These are phyloP conservation scores for Ophioceras dolichostomum DNA, from an alignment of 2,329 filamentous ascomycete genomes.

Conservation along the genomic window DNA sequence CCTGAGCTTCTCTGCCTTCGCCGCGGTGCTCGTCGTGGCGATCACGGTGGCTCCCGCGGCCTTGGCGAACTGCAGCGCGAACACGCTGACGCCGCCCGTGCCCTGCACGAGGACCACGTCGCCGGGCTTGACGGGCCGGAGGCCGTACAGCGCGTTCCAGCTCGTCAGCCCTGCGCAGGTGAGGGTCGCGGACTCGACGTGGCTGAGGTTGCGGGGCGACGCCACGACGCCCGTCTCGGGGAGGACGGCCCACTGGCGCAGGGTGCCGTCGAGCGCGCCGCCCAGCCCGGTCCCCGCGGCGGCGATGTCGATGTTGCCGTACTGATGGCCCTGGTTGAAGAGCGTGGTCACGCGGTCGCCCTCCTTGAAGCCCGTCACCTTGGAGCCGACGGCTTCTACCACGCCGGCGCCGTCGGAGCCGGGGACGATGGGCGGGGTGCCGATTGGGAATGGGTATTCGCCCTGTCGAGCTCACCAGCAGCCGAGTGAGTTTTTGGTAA, in stretches of 20 bases:
- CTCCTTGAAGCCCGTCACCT: slow-evolving; percentile 32
- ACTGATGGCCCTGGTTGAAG: slow-evolving; percentile 45
- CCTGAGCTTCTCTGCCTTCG: slow-evolving; percentile 36
- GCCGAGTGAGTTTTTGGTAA: too few relatives aligned
- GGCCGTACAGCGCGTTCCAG: slow-evolving; percentile 54
- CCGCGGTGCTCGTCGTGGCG: slow-evolving; percentile 38
- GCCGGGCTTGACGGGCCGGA: slow-evolving; percentile 38
- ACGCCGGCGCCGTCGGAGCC: slow-evolving; percentile 42
- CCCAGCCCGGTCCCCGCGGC: slow-evolving; percentile 47
- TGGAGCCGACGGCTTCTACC: slow-evolving; percentile 36
- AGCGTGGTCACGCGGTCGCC: slow-evolving; percentile 47
- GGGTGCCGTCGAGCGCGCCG: slow-evolving; percentile 52
- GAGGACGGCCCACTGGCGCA: slow-evolving; percentile 57
- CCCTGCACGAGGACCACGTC: slow-evolving; percentile 53
- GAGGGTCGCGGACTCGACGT: slow-evolving; percentile 42
- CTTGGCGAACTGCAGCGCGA: slow-evolving; percentile 41
- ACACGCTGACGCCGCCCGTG: slow-evolving; percentile 58
- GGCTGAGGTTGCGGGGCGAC: slow-evolving; percentile 42
- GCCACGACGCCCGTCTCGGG: slow-evolving; percentile 55
- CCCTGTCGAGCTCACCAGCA: too few relatives aligned
- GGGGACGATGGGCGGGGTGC: slow-evolving; percentile 30
- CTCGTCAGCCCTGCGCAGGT: slow-evolving; percentile 48
- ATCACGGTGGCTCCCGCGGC: slow-evolving; percentile 43
- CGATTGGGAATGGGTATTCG: slow-evolving; percentile 30
- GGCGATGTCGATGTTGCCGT: slow-evolving; percentile 22